Base-by-base conservation (phyloP, 805 yeast species). In the Hanseniaspora guilliermondii region DNA sequence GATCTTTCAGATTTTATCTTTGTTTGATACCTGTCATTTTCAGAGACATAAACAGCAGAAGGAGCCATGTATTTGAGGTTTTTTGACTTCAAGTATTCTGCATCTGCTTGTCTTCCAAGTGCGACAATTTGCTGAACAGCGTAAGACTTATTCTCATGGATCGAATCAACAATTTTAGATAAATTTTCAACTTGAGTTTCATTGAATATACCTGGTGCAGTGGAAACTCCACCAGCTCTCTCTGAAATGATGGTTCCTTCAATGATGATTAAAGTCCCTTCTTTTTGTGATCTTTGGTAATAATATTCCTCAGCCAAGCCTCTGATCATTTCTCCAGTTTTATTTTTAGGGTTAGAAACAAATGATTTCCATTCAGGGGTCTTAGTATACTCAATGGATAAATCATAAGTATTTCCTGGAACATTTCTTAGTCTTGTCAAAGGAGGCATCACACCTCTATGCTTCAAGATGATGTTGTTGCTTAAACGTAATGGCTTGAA, bases 191-290 rank as follows among this genome's bases (percentile, higher is more conserved):
- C 68, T 59, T 80, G 85, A 35, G 67, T 65, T 6, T 73, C 72
- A 27, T 67, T 71, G 66, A 70, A 73, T 49, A 80, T 71, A 60
- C 79, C 79, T 22, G 84, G 81, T 1, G 68, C 75, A 33, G 64
- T 56, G 19, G 62, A 63, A 56, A 68, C 70, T 21, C 76, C 69
- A 49, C 81, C 76, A 39, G 67, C 63, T 53, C 61, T 67, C 1
- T 68, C 61, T 12, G 77, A 67, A 16, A 73, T 71, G 59, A 70
- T 71, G 1, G 82, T 74, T 14, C 79, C 87, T 63, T 83, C 88
- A 9, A 82, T 68, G 59, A 79, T 75, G 55, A 83, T 65, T 17
- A 84, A 74, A 17, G 87, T 87, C 7, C 50, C 50, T n/a, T 76
- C 75, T 53, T 66, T 65, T 48, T 68, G 61, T 0, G 86, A 73